Evolutionary conservation across 495 filamentous ascomycete species (phyloP).

Genomic region (Penicillium chermesinum): DNA sequence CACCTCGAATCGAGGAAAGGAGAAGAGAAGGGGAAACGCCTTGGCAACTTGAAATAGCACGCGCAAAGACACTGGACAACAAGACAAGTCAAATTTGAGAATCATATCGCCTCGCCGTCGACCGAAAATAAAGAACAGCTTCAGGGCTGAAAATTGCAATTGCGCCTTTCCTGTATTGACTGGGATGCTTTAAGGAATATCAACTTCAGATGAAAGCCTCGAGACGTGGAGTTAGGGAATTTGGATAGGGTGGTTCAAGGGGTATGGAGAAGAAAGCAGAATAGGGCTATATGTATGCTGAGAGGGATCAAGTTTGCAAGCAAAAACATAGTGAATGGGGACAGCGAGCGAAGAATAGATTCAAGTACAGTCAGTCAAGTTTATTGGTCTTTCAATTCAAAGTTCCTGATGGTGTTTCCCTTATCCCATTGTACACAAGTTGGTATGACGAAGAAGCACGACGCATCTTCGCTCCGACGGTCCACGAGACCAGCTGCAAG

Average conservation of each 20-base stretch:
- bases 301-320: neutral
- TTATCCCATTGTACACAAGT: too few species aligned
- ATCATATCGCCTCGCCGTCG: neutral
- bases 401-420: conserved; percentile 13
- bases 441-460: too few species aligned
- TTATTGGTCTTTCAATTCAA: conserved; percentile 22
- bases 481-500: neutral
- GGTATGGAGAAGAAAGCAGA: neutral
- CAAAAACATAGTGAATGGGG: neutral
- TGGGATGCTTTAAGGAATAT: conserved; percentile 1
- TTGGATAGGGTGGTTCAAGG: neutral
- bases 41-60: too few species aligned
- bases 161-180: conserved; percentile 32
- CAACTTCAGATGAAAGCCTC: neutral
- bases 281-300: neutral
- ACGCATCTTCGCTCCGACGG: neutral
- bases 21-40: too few species aligned
- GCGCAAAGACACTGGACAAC: neutral
- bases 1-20: too few species aligned
- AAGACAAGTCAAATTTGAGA: neutral
- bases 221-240: neutral
- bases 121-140: neutral
- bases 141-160: neutral
- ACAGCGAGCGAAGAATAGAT: neutral
- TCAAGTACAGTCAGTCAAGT: conserved; percentile 7